Evolutionary conservation across 192 early-diverging fungal species (phyloP).

Genomic region (Coemansia sp.): DNA sequence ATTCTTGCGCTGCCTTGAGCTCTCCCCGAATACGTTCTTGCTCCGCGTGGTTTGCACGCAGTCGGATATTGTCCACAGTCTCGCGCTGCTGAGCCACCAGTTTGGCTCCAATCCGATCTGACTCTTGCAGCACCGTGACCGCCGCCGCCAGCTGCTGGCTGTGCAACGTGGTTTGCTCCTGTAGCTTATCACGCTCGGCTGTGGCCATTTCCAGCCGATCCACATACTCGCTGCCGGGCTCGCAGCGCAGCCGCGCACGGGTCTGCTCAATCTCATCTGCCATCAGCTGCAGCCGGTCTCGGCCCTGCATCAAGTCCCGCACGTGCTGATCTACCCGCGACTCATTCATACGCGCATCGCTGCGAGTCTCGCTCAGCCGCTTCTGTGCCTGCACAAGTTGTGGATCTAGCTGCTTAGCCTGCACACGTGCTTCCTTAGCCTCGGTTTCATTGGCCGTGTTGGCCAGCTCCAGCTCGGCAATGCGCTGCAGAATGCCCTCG

Average conservation of each 20-base stretch:
- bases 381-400: constrained; percentile 23
- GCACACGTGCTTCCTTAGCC: constrained; percentile 10
- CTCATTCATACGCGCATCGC: constrained; percentile 23
- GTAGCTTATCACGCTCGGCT: constrained; percentile 37
- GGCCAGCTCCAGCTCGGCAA: constrained; percentile 19
- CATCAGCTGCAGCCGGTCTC: constrained; percentile 40
- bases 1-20: constrained; percentile 24
- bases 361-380: constrained; percentile 34
- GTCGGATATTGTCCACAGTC: constrained; percentile 39
- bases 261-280: constrained; percentile 30
- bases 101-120: constrained; percentile 44
- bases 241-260: constrained; percentile 23
- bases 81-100: constrained; percentile 45
- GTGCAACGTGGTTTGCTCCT: constrained; percentile 36
- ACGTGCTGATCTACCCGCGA: constrained; percentile 26
- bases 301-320: constrained; percentile 28
- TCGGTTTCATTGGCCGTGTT: constrained; percentile 10
- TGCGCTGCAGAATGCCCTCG: constrained; percentile 22
- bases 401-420: constrained; percentile 25
- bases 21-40: constrained; percentile 49
- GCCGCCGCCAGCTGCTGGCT: constrained; percentile 41
- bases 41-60: constrained; percentile 26
- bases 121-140: constrained; percentile 51
- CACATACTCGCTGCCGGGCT: constrained; percentile 20
- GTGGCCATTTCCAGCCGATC: constrained; percentile 33